Conservation (phyloP, 129 eudicot species). For the Lactuca sativa region DNA sequence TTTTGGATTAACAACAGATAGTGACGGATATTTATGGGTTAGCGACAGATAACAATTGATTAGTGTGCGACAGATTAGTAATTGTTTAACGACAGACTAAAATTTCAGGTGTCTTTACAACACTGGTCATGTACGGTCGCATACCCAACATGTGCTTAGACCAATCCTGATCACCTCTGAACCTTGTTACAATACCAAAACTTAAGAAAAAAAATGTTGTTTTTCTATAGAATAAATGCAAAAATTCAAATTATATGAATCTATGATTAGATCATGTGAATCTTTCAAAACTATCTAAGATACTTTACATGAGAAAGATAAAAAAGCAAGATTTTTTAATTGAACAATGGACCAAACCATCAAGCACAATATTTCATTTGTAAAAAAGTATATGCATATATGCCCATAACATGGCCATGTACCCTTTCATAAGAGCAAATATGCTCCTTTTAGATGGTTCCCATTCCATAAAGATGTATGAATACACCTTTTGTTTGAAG, state of each 20-base stretch:
- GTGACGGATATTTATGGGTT: too few relatives aligned
- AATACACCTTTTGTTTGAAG: constrained; percentile 9
- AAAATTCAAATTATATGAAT: background rate
- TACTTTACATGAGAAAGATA: constrained; percentile 14
- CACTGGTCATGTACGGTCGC: too few relatives aligned
- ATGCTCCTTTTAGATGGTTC: constrained; percentile 37
- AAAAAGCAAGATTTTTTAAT: constrained; percentile 13
- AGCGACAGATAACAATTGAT: too few relatives aligned
- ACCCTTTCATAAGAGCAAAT: constrained; percentile 21
- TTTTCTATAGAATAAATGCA: background rate
- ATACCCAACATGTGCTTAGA: too few relatives aligned
- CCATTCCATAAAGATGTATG: constrained; percentile 32
- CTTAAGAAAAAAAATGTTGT: background rate
- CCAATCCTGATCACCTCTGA: background rate
- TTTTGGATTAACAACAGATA: too few relatives aligned
- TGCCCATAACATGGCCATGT: constrained; percentile 40
- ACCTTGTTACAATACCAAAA: background rate
- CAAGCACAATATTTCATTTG: constrained; percentile 30
- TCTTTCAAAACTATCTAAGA: background rate
- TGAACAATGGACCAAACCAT: constrained; percentile 29
- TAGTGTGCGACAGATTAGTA: too few relatives aligned
- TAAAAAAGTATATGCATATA: constrained; percentile 38
- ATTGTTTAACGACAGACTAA: too few relatives aligned
- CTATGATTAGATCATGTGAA: background rate
- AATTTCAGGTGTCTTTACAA: too few relatives aligned